Evolutionary conservation across 306 rosid species (phyloP), one percentile per base, ranked within the genome.

Genomic region (Cucurbita pepo): DNA sequence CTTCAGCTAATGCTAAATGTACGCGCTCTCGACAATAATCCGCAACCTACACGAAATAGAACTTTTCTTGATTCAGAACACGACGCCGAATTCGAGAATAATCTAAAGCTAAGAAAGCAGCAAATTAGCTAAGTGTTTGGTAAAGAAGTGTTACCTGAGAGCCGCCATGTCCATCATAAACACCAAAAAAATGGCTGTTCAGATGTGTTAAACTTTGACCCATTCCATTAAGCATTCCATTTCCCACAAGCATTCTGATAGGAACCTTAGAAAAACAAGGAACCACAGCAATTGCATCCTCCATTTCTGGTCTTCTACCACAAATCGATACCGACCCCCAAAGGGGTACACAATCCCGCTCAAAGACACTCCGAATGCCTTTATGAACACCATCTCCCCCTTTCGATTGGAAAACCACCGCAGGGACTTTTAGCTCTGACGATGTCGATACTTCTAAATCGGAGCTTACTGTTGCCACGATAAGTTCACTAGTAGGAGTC

Each of bases 81-180:
- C 58, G 53, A 76, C 10, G 18, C 21, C 7, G 22, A 58, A n/a
- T 10, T 21, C 51, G 1, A 43, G 19, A 72, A 65, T 25, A 19
- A 14, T 22, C 40, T 40, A 43, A 48, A 10, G 38, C 10, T 34
- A 36, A 22, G 34, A 18, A 13, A 59, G 16, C 71, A 65, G 16
- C 47, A 77, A 50, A 59, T 18, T 48, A 47, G 56, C 38, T 15
- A 6, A 58, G 34, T 14, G 12, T 52, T 37, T 53, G 53, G 15
- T 19, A 74, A 34, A 40, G 18, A 65, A 77, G 9, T 30, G 62
- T 40, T 79, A 83, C 90, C 90, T 83, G 90, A 81, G 84, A 64
- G 52, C 90, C 90, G 19, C 90, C 90, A 25, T 86, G 90, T 37
- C 90, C 90, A 86, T 86, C 90, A 61, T 86, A 86, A 76, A 86